Evolutionary conservation across 2,329 filamentous ascomycete species (phyloP).

Genomic region (Nigrograna mackinnonii): DNA sequence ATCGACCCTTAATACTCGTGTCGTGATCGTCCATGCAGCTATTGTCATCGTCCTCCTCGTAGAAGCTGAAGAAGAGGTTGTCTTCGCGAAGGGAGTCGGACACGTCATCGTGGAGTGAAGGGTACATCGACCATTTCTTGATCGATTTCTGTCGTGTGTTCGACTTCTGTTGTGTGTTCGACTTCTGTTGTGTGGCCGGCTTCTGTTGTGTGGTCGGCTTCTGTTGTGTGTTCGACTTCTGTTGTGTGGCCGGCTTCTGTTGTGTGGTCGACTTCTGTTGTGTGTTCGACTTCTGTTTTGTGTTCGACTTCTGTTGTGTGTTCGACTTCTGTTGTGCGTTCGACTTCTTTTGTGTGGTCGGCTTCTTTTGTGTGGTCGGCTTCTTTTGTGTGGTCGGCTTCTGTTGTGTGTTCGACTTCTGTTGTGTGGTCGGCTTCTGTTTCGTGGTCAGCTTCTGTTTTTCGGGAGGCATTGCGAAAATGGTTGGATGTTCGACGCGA

Average conservation of each 20-base stretch:
- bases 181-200: constrained; percentile 7
- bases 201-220: too few species aligned
- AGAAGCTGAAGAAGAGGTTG: constrained; percentile 36
- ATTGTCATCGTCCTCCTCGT: constrained; percentile 27
- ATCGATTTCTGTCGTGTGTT: constrained; percentile 10
- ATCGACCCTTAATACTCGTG: constrained; percentile 49
- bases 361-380: constrained; percentile 6
- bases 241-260: too few species aligned
- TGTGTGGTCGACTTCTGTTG: too few species aligned
- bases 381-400: too few species aligned
- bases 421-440: constrained; percentile 9
- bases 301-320: too few species aligned
- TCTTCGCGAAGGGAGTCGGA: constrained; percentile 29
- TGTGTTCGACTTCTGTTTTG: too few species aligned
- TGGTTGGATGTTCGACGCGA: constrained; percentile 7
- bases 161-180: constrained; percentile 5
- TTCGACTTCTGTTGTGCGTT: constrained; percentile 9
- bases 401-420: constrained; percentile 6
- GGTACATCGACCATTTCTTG: constrained; percentile 14
- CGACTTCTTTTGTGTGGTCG: constrained; percentile 4
- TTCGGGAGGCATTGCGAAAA: constrained; percentile 5
- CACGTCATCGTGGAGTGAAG: constrained; percentile 35
- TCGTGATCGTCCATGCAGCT: constrained; percentile 32
- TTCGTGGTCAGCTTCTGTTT: constrained; percentile 6
- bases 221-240: too few species aligned